These are phyloP conservation scores for Mycena alexandri DNA, from an alignment of 768 basidiomycete genomes.

Conservation along the genomic window DNA sequence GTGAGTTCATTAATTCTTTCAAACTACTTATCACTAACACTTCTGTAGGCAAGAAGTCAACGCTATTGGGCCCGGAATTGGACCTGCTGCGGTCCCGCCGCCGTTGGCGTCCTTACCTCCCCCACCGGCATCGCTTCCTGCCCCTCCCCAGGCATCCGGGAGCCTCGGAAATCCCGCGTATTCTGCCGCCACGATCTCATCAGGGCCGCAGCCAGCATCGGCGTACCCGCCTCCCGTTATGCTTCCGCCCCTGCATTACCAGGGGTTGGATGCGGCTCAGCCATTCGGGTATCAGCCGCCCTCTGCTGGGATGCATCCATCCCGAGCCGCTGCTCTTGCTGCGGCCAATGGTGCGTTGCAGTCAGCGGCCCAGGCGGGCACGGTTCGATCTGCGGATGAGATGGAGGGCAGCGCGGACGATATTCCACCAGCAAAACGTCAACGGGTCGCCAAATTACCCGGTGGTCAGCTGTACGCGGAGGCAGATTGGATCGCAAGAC, in stretches of 20 bases:
- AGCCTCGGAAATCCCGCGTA: slow-evolving; percentile 61
- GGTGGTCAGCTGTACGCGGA: slow-evolving; percentile 89
- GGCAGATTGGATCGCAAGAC: slow-evolving; percentile 90
- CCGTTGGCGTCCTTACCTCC: slow-evolving; percentile 76
- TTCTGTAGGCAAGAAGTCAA: slow-evolving; percentile 74
- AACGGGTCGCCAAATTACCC: slow-evolving; percentile 87
- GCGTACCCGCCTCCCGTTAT: slow-evolving; percentile 80
- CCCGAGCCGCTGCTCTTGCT: slow-evolving; percentile 72
- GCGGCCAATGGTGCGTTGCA: slow-evolving; percentile 63
- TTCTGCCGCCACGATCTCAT: slow-evolving; percentile 88
- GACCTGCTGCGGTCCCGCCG: slow-evolving; percentile 80
- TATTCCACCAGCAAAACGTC: slow-evolving; percentile 87
- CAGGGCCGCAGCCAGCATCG: slow-evolving; percentile 92
- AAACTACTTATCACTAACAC: not conserved
- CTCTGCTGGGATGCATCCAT: slow-evolving; percentile 74
- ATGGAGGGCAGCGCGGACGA: slow-evolving; percentile 78
- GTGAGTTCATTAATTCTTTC: slow-evolving; percentile 59
- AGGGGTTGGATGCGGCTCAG: slow-evolving; percentile 80
- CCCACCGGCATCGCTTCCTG: slow-evolving; percentile 79
- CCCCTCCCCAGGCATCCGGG: slow-evolving; percentile 68
- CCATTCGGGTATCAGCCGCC: slow-evolving; percentile 86
- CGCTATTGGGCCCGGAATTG: slow-evolving; percentile 90
- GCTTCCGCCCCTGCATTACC: slow-evolving; percentile 89
- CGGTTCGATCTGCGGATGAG: slow-evolving; percentile 84
- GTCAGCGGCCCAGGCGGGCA: slow-evolving; percentile 70